These are phyloP conservation scores for Schizochytrium sp. DNA, from an alignment of 108 stramenopile genomes.

Conservation along the genomic window DNA sequence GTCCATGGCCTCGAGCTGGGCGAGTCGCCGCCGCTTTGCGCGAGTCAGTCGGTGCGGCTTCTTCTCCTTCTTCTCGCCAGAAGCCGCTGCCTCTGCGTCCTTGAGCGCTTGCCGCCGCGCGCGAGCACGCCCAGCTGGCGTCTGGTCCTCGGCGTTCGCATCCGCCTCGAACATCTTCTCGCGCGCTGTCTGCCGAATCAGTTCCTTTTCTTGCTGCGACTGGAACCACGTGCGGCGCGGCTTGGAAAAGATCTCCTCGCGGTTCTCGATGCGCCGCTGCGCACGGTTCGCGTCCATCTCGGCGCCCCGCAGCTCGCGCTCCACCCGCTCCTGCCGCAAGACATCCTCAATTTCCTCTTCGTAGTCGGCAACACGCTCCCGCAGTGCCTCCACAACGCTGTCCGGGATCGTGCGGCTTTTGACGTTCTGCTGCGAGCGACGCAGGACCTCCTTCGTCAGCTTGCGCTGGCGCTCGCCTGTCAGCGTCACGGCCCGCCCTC, in stretches of 20 bases:
- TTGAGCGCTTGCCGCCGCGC: background rate
- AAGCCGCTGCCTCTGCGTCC: background rate
- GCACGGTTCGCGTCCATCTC: constrained; percentile 44
- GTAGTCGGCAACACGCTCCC: constrained; percentile 25
- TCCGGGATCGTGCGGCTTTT: constrained; percentile 30
- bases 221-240: constrained; percentile 43
- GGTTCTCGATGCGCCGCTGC: constrained; percentile 37
- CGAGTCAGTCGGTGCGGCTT: constrained; percentile 42
- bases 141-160: constrained; percentile 22
- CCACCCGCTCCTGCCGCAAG: constrained; percentile 34
- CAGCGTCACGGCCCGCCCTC: constrained; percentile 79
- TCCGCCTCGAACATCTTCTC: constrained; percentile 19
- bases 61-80: constrained; percentile 29
- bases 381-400: background rate
- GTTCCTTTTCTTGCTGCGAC: background rate
- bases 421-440: constrained; percentile 17
- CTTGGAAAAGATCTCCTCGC: constrained; percentile 34
- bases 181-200: background rate
- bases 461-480: constrained; percentile 51
- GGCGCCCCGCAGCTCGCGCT: constrained; percentile 33
- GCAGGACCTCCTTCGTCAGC: constrained; percentile 30
- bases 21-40: constrained; percentile 44
- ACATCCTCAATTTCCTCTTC: constrained; percentile 33
- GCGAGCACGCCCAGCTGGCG: background rate
- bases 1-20: constrained; percentile 38